Base-by-base conservation (phyloP, 129 eudicot genomes). In the Tanacetum coccineum region DNA sequence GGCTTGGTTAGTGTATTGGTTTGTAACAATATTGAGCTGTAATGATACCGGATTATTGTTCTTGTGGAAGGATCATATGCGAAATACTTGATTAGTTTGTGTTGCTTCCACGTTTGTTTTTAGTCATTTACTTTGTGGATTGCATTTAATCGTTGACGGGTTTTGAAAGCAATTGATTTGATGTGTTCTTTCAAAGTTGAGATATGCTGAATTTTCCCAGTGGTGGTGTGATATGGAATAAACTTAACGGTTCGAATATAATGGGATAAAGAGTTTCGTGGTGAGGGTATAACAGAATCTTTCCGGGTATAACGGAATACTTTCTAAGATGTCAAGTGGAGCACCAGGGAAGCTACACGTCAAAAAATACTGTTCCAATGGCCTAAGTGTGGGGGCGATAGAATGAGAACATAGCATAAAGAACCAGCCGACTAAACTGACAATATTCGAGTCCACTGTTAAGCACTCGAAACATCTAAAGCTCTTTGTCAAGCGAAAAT, bases 271-370 rank as follows among this genome's bases (percentile, higher is more conserved):
- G 40, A 61, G 20, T 50, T 20, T 47, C 51, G 61, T 42, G 61
- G 28, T 19, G 68, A 48, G 60, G 32, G 59, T 32, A 71, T 13
- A 18, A 47, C 39, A 20, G 3, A 62, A 11, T 62, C 13, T 2
- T 4, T 26, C 13, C 3, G n/a, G 51, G 30, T 26, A 6, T 32
- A 6, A 6, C 39, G 6, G 39, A 32, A 7, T 7, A 36, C 11
- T 42, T 18, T 30, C 19, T 8, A 55, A 5, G n/a, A 9, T 55
- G 26, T 55, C 10, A 1, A 57, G 12, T 57, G 74, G 57, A 56
- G 55, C 63, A 54, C 42, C 57, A 40, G 66, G 56, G 62, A 40
- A 69, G 73, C 61, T 68, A 68, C 52, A 42, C 61, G 47, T 68
- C 48, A 53, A 45, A 42, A 64, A 19, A 62, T 4, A 28, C n/a